Percentiles rank a stretch among this genome's conserved stretches.
These are phyloP conservation scores for Ophiocordyceps unilateralis DNA, from an alignment of 2,329 filamentous ascomycete species.

Conservation along the genomic window DNA sequence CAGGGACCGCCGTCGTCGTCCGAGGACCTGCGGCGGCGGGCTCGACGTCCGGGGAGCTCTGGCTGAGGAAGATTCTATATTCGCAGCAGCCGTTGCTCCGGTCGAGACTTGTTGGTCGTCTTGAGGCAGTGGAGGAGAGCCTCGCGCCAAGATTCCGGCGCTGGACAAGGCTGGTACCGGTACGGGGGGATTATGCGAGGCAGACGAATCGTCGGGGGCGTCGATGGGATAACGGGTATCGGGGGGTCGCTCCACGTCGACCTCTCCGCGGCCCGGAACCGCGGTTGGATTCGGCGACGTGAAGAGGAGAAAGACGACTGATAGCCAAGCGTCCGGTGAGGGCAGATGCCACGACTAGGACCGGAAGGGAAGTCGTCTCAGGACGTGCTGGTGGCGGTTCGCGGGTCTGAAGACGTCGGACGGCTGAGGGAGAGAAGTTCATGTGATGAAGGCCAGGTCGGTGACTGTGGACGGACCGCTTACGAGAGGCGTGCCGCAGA, in stretches of 20 bases:
- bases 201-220: constrained; percentile 45
- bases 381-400: no score
- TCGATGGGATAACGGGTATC: constrained; percentile 26
- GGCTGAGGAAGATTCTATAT: constrained; percentile 22
- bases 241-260: constrained; percentile 22
- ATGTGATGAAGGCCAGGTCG: neutral
- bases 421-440: neutral
- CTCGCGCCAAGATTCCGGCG: constrained; percentile 25
- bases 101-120: constrained; percentile 8
- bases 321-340: constrained; percentile 7
- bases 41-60: constrained; percentile 8
- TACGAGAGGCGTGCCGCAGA: neutral
- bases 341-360: constrained; percentile 1
- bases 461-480: neutral
- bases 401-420: neutral
- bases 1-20: constrained; percentile 35
- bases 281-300: constrained; percentile 12
- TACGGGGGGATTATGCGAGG: constrained; percentile 31
- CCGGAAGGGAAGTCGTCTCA: neutral
- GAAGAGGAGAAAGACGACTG: constrained; percentile 7
- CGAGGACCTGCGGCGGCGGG: constrained; percentile 25
- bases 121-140: constrained; percentile 8
- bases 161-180: constrained; percentile 29
- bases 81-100: constrained; percentile 16
- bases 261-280: constrained; percentile 21